phyloP scores from a whole-genome alignment of 371 early-diverging fungal genomes.

The Mortierella sp. region DNA sequence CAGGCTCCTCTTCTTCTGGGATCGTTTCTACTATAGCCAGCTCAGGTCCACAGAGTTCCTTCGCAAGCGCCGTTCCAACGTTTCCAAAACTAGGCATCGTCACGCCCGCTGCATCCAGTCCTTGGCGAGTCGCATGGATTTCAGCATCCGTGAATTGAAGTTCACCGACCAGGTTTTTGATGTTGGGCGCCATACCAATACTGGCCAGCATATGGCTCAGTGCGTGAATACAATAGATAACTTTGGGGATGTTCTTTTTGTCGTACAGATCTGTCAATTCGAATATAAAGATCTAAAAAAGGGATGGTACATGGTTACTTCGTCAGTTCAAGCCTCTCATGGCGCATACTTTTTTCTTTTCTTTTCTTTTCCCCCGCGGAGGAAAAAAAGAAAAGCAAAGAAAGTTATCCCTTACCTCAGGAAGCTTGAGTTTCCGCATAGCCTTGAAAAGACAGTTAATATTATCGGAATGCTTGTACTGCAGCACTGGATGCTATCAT shows the following conservation, averaged over 20 bases:
- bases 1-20: slow-evolving; percentile 57
- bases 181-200: slow-evolving; percentile 88
- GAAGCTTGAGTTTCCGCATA: slow-evolving; percentile 84
- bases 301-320: neutral
- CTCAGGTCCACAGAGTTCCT: slow-evolving; percentile 67
- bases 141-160: slow-evolving; percentile 90
- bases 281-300: slow-evolving; percentile 89
- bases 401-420: slow-evolving; percentile 62
- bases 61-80: slow-evolving; percentile 74
- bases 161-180: slow-evolving; percentile 92
- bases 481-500: slow-evolving; percentile 79
- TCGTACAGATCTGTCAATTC: slow-evolving; percentile 99
- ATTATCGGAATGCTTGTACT: slow-evolving; percentile 99
- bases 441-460: slow-evolving; percentile 95
- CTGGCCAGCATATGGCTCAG: slow-evolving; percentile 93
- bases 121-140: slow-evolving; percentile 83
- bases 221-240: slow-evolving; percentile 99
- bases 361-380: neutral
- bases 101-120: slow-evolving; percentile 82
- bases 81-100: slow-evolving; percentile 87
- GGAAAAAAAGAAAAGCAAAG: neutral
- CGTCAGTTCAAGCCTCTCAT: neutral
- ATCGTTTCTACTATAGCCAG: slow-evolving; percentile 58
- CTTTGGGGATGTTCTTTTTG: slow-evolving; percentile 99
- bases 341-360: too few species aligned